Conservation (phyloP, 371 early-diverging fungal species). For the Zancudomyces culisetae region DNA sequence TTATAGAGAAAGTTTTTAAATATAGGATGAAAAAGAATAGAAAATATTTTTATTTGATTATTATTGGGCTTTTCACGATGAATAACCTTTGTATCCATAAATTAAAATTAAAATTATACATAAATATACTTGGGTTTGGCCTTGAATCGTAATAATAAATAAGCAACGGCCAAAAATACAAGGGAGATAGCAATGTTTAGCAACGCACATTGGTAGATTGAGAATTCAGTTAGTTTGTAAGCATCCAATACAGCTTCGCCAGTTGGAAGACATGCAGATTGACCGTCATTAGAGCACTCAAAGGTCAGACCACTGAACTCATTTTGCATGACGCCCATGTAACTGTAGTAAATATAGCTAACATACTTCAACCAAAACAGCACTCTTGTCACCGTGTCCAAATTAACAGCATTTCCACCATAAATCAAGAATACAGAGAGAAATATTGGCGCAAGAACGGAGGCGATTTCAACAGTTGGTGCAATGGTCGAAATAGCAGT, state of each 20-base stretch:
- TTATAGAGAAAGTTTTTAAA: too few relatives aligned
- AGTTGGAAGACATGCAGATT: constrained; percentile 5
- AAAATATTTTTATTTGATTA: too few relatives aligned
- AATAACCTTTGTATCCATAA: too few relatives aligned
- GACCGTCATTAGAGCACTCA: constrained; percentile 3
- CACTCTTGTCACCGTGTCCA: constrained; percentile 13
- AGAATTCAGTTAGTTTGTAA: neutral
- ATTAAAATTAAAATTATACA: constrained; percentile 7
- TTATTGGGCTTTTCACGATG: too few relatives aligned
- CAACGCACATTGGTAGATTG: neutral
- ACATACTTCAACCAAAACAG: constrained; percentile 26
- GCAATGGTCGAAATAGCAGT: constrained; percentile 15
- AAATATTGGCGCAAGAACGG: constrained; percentile 22
- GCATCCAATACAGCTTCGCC: constrained; percentile 5
- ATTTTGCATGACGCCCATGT: constrained; percentile 18
- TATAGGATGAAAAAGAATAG: too few relatives aligned
- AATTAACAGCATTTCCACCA: constrained; percentile 23
- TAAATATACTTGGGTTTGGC: constrained; percentile 20
- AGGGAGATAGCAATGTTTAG: constrained; percentile 8
- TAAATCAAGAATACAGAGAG: constrained; percentile 23
- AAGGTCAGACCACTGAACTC: constrained; percentile 18
- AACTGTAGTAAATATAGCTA: constrained; percentile 17
- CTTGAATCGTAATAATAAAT: constrained; percentile 12
- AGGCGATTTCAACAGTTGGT: constrained; percentile 15
- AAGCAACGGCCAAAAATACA: constrained; percentile 9